Conservation (phyloP, 768 basidiomycete genomes). For the Lactarius psammicola region DNA sequence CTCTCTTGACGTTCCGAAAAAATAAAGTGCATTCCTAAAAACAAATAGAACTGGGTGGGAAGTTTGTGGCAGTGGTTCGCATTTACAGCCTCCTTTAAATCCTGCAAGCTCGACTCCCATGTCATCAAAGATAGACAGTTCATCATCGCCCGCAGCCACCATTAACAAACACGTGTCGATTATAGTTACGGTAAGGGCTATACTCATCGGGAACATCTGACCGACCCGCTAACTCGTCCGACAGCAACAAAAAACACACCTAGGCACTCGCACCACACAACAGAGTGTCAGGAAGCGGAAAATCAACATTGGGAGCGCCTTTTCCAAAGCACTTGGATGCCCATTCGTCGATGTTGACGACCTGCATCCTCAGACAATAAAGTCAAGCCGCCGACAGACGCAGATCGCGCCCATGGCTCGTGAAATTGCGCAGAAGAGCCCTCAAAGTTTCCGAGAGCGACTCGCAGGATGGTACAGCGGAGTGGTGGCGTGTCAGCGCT, state of each 20-base stretch:
- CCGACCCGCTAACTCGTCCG: not conserved
- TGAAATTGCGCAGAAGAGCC: slow-evolving; percentile 63
- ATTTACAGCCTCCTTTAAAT: not conserved
- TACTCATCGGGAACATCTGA: not conserved
- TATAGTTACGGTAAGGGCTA: slow-evolving; percentile 13
- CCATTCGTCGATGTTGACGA: slow-evolving; percentile 90
- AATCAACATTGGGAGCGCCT: slow-evolving; percentile 65
- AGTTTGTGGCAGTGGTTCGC: no score
- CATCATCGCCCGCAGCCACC: not conserved
- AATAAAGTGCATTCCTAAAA: no score
- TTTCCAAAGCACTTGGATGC: slow-evolving; percentile 51
- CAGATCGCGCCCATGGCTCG: slow-evolving; percentile 87
- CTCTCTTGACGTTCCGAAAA: no score
- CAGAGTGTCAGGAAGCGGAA: slow-evolving; percentile 76
- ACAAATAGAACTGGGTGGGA: no score
- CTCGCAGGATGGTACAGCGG: slow-evolving; percentile 40
- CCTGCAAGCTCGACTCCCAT: not conserved
- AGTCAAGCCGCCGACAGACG: slow-evolving; percentile 80
- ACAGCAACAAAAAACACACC: not conserved
- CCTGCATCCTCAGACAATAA: slow-evolving; percentile 76
- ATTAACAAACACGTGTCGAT: not conserved
- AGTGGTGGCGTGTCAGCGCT: slow-evolving; percentile 86
- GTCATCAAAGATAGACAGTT: not conserved
- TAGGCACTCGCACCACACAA: not conserved
- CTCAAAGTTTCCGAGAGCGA: slow-evolving; percentile 52